Evolutionary conservation across 1,139 yeast genomes (phyloP), one percentile per base, ranked within the genome.

Genomic region (Candida tropicalis): DNA sequence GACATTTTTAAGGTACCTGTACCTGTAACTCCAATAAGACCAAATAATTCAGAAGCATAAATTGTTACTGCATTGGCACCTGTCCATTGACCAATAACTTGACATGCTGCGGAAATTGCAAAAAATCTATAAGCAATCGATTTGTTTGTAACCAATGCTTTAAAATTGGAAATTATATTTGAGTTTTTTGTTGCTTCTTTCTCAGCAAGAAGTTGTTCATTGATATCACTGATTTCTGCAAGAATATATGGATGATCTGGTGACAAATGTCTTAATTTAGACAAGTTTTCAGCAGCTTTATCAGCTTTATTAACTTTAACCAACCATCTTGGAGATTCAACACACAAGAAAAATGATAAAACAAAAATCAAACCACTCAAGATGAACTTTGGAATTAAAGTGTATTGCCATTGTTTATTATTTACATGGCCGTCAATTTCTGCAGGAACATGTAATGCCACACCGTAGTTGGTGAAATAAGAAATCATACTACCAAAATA

Each of bases 61-160:
- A 79, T 77, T n/a, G 83, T 79, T 39, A 80, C 66, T 2, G 84
- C 79, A 50, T 79, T 81, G 20, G 84, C 82, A 40, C 87, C 87
- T 36, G 80, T 67, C 78, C 84, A 79, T 62, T 81, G 86, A 38
- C 82, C 80, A 43, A 81, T 65, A 37, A 82, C 47, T 52, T 80
- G 82, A 15, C 79, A 66, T 38, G 65, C 54, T 37, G 72, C 59
- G 12, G 79, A 66, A 34, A 76, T 60, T 20, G 55, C 58, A 33
- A 77, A 59, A 55, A 82, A 73, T 55, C 79, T 65, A 56, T 75
- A 72, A 47, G 70, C 63, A 48, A 68, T 65, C 37, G 71, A 69
- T 48, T 56, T 68, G 42, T 61, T 68, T 2, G 61, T 42, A 23
- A 71, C 43, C 23, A 77, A 53, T 41, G 73, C 74, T 43, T 57